phyloP scores from a whole-genome alignment of 345 rosid genomes.

The Hirschfeldia incana region DNA sequence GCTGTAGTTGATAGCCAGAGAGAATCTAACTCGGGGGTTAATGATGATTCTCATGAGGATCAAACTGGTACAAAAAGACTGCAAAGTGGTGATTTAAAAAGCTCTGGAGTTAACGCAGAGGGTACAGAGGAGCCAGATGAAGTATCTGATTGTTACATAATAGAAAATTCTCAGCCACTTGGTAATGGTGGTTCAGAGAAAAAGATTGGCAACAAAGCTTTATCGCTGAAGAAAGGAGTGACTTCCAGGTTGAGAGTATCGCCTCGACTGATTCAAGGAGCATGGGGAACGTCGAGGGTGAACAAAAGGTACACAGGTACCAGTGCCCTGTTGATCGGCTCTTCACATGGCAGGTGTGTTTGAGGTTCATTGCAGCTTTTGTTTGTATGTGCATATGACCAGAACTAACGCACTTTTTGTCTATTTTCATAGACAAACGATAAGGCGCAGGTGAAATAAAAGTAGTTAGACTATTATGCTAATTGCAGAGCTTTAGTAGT shows the following conservation, averaged over 20 bases:
- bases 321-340: constrained; percentile 8
- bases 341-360: neutral
- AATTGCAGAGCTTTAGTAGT: constrained; percentile 24
- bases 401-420: constrained; percentile 9
- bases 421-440: constrained; percentile 11
- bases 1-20: neutral
- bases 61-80: constrained; percentile 10
- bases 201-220: constrained; percentile 7
- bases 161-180: neutral
- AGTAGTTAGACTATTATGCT: constrained; percentile 5
- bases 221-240: constrained; percentile 14
- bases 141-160: neutral
- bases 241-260: constrained; percentile 23
- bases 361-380: constrained; percentile 16
- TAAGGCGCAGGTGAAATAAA: constrained; percentile 21
- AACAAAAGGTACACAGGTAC: constrained; percentile 19
- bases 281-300: constrained; percentile 23
- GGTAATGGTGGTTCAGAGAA: constrained; percentile 12
- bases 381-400: constrained; percentile 31
- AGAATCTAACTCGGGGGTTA: neutral
- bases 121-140: constrained; percentile 8
- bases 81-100: constrained; percentile 10
- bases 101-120: neutral
- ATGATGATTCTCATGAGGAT: constrained; percentile 11
- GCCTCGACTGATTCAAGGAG: constrained; percentile 21